phyloP scores from a whole-genome alignment of 306 rosid species.

The Inga leiocalycina region DNA sequence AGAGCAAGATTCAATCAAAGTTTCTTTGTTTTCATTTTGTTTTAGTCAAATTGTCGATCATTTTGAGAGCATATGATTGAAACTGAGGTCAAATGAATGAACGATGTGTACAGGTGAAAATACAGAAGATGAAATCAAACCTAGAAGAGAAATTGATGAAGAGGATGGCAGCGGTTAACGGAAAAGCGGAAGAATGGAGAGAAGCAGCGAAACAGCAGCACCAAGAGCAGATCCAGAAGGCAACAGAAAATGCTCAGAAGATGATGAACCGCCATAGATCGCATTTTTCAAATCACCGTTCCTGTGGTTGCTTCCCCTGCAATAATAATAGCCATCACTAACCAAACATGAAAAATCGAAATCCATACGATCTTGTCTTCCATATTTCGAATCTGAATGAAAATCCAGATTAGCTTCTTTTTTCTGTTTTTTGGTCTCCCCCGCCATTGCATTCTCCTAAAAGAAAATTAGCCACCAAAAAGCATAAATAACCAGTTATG shows the following conservation, averaged over 20 bases:
- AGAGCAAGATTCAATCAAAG: neutral
- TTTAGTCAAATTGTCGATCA: too few relatives aligned
- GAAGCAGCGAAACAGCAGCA: constrained; percentile 74
- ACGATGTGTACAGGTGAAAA: constrained; percentile 61
- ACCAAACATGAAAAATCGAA: neutral
- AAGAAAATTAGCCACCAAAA: neutral
- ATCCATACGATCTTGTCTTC: neutral
- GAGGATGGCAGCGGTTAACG: constrained; percentile 76
- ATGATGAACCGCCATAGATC: constrained; percentile 49
- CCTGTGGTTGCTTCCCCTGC: constrained; percentile 93
- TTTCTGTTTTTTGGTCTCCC: neutral
- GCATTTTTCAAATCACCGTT: constrained; percentile 52
- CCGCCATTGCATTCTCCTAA: neutral
- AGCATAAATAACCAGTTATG: neutral
- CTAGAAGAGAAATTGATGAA: constrained; percentile 94
- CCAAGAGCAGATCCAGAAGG: constrained; percentile 67
- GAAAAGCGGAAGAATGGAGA: constrained; percentile 92
- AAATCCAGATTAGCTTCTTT: neutral
- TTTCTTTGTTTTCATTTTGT: too few relatives aligned
- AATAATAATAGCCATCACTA: constrained; percentile 47
- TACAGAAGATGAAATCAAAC: constrained; percentile 92
- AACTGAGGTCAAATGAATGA: neutral
- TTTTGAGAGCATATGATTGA: constrained; percentile 15
- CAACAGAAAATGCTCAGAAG: constrained; percentile 62
- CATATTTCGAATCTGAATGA: neutral